A percentile compares a stretch with the other conserved stretches of the same genome.
These are phyloP conservation scores for Penicillium antarcticum DNA, from an alignment of 495 filamentous ascomycete genomes.

Conservation along the genomic window DNA sequence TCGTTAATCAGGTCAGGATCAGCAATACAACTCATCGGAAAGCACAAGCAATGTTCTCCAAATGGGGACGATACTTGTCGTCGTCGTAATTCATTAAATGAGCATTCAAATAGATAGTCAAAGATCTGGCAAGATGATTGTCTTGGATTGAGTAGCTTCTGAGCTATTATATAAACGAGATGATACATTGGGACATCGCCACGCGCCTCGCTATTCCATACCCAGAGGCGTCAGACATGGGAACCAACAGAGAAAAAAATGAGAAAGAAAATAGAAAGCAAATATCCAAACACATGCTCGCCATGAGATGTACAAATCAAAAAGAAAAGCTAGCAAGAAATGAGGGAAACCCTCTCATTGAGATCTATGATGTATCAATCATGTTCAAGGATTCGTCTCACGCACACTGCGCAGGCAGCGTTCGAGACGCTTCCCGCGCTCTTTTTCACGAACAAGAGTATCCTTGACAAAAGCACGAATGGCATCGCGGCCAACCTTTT, in stretches of 20 bases:
- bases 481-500: conserved; percentile 67
- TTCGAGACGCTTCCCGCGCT: conserved; percentile 75
- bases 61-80: too few species aligned
- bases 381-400: conserved; percentile 22
- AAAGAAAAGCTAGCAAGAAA: neutral
- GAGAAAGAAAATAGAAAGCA: conserved; percentile 7
- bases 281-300: conserved; percentile 14
- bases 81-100: too few species aligned
- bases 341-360: neutral
- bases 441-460: conserved; percentile 74
- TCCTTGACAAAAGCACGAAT: conserved; percentile 72
- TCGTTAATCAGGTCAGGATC: too few species aligned
- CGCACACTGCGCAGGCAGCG: conserved; percentile 49
- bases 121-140: neutral
- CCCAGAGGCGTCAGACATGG: neutral
- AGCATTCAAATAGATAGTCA: neutral
- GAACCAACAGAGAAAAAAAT: conserved; percentile 4
- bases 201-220: conserved; percentile 1
- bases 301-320: conserved; percentile 23
- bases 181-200: neutral
- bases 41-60: too few species aligned
- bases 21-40: too few species aligned
- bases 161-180: neutral
- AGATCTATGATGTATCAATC: conserved; percentile 15
- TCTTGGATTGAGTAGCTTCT: neutral